These are phyloP conservation scores for Cajanus cajan DNA, from an alignment of 306 rosid genomes.

Conservation along the genomic window DNA sequence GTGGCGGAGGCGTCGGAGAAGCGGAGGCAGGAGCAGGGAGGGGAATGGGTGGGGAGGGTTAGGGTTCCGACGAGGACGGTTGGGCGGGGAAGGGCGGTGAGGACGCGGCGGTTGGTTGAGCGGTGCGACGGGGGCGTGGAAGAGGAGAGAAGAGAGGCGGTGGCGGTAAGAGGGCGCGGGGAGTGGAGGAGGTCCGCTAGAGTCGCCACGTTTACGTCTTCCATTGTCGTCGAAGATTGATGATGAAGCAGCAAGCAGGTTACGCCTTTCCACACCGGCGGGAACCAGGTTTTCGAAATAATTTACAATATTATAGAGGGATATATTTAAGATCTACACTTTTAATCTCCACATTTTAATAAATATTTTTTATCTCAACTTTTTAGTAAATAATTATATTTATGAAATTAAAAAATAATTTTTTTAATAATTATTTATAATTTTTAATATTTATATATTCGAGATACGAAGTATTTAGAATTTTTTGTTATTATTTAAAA, in stretches of 20 bases:
- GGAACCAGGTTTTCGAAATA: background rate
- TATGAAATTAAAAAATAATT: too few relatives aligned
- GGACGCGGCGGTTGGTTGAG: slow-evolving; percentile 33
- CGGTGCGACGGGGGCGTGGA: slow-evolving; percentile 1
- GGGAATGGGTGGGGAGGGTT: slow-evolving; percentile 39
- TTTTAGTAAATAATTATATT: too few relatives aligned
- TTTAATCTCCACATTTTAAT: too few relatives aligned
- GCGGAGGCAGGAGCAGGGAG: slow-evolving; percentile 62
- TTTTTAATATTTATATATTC: too few relatives aligned
- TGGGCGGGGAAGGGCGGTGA: slow-evolving; percentile 45
- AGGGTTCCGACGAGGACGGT: slow-evolving; percentile 60
- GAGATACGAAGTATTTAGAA: too few relatives aligned
- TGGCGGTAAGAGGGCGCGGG: slow-evolving; percentile 55
- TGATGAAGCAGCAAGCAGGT: background rate
- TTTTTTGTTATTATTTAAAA: too few relatives aligned
- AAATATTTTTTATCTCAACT: too few relatives aligned
- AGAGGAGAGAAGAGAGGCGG: slow-evolving; percentile 31
- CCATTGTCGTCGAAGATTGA: slow-evolving; percentile 33
- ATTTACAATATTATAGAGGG: too few relatives aligned
- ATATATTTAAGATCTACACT: too few relatives aligned
- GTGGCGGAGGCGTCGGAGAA: slow-evolving; percentile 66
- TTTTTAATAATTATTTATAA: too few relatives aligned
- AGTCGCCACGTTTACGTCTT: slow-evolving; percentile 21
- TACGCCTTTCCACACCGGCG: background rate
- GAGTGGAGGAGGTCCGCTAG: slow-evolving; percentile 48